These are phyloP conservation scores for Pyrus bretschneideri DNA, from an alignment of 306 rosid genomes.

Conservation along the genomic window DNA sequence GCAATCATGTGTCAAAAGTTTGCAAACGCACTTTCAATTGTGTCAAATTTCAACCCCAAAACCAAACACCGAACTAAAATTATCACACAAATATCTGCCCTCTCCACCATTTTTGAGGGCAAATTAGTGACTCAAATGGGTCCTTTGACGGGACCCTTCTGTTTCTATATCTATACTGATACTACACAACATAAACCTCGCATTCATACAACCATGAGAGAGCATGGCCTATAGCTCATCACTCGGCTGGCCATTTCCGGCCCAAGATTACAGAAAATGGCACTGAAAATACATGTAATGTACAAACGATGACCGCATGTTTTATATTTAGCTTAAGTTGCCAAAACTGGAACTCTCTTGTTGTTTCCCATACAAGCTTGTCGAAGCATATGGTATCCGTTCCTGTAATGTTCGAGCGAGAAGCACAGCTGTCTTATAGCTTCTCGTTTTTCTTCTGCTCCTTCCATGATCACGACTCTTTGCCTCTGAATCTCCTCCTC, in stretches of 20 bases:
- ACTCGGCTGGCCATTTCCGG: conserved; percentile 1
- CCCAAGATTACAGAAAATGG: neutral
- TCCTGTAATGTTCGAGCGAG: conserved; percentile 79
- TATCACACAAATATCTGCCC: conserved; percentile 1
- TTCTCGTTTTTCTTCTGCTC: conserved; percentile 88
- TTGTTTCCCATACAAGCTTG: conserved; percentile 47
- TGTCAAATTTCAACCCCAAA: neutral
- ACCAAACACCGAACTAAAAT: neutral
- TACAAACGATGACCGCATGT: conserved; percentile 10
- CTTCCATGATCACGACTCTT: conserved; percentile 45
- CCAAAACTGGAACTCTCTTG: conserved; percentile 57
- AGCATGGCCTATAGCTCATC: neutral
- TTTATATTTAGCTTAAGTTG: conserved; percentile 22
- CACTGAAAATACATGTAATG: neutral
- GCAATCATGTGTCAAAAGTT: neutral
- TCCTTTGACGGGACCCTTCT: neutral
- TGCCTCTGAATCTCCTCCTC: conserved; percentile 69
- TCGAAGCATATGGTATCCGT: conserved; percentile 48
- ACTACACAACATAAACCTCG: neutral
- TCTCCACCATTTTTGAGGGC: neutral
- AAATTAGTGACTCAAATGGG: conserved; percentile 1
- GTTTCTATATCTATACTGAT: neutral
- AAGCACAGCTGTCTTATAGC: conserved; percentile 86
- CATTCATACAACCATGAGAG: conserved; percentile 2
- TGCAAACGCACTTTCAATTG: neutral